phyloP scores from a whole-genome alignment of 2,329 filamentous ascomycete species.

The Fusarium temperatum region DNA sequence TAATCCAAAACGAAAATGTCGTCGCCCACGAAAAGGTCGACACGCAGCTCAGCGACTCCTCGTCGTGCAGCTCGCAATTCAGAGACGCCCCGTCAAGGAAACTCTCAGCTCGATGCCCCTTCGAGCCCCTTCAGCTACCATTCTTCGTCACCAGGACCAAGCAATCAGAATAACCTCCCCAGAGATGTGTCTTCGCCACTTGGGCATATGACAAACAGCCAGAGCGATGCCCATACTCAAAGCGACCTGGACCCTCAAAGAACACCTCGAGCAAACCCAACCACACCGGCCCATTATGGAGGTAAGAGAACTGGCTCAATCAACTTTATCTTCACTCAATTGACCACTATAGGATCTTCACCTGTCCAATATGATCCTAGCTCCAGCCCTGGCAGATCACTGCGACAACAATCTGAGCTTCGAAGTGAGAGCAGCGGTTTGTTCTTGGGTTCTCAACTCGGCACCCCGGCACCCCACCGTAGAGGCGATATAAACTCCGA shows the following conservation, averaged over 20 bases:
- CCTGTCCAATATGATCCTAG: conserved; percentile 91
- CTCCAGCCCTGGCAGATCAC: conserved; percentile 79
- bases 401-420: conserved; percentile 73
- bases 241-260: conserved; percentile 65
- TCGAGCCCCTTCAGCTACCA: conserved; percentile 87
- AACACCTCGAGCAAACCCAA: conserved; percentile 74
- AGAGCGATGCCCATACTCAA: conserved; percentile 63
- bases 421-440: conserved; percentile 86
- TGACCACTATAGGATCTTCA: conserved; percentile 75
- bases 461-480: conserved; percentile 63
- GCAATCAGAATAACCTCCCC: conserved; percentile 42
- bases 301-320: conserved; percentile 57
- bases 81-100: conserved; percentile 55
- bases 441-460: conserved; percentile 75
- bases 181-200: conserved; percentile 62
- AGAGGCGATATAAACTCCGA: conserved; percentile 91
- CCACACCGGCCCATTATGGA: conserved; percentile 65
- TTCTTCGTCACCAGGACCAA: conserved; percentile 52
- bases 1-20: conserved; percentile 47
- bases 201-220: conserved; percentile 65
- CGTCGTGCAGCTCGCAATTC: conserved; percentile 54
- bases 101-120: conserved; percentile 61
- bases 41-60: conserved; percentile 58
- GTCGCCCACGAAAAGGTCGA: conserved; percentile 57
- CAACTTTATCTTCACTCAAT: neutral